Evolutionary conservation across 768 basidiomycete species (phyloP).

Genomic region (Pholiota microspora): DNA sequence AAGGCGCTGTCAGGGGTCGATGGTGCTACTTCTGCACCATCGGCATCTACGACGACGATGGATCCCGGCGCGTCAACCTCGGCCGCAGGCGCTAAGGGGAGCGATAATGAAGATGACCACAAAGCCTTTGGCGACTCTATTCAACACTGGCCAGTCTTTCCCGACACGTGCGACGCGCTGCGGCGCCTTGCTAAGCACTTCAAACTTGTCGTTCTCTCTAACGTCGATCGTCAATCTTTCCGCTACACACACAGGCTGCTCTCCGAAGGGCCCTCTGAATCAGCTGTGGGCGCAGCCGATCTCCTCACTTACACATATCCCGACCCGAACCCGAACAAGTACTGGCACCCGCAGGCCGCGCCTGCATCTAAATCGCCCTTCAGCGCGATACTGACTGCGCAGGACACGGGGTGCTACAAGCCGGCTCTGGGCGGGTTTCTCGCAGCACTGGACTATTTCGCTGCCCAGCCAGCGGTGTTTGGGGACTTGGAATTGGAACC

Average conservation of each 20-base stretch:
- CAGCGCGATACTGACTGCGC: conserved; percentile 64
- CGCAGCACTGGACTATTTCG: conserved; percentile 43
- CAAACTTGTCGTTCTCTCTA: conserved; percentile 73
- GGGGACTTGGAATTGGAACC: conserved; percentile 22
- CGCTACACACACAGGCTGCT: conserved; percentile 56
- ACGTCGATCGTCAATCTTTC: conserved; percentile 69
- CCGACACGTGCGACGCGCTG: conserved; percentile 63
- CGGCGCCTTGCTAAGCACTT: conserved; percentile 57
- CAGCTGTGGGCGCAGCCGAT: conserved; percentile 15
- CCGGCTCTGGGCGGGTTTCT: conserved; percentile 57
- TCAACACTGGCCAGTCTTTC: conserved; percentile 61
- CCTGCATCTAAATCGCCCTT: conserved; percentile 54
- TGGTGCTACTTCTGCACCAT: conserved; percentile 3
- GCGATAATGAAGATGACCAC: conserved; percentile 27
- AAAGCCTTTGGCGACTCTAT: conserved; percentile 60
- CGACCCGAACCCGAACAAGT: conserved; percentile 29
- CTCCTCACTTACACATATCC: conserved; percentile 30
- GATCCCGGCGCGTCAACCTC: conserved; percentile 18
- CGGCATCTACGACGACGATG: background rate
- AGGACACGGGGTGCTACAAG: conserved; percentile 74
- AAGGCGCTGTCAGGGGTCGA: conserved; percentile 25
- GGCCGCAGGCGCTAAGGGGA: conserved; percentile 4
- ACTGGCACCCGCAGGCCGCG: conserved; percentile 44
- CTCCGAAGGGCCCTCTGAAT: conserved; percentile 33
- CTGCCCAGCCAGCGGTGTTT: conserved; percentile 38